Evolutionary conservation across 768 basidiomycete genomes (phyloP).

Genomic region (Pleurotus salmoneostramineus): DNA sequence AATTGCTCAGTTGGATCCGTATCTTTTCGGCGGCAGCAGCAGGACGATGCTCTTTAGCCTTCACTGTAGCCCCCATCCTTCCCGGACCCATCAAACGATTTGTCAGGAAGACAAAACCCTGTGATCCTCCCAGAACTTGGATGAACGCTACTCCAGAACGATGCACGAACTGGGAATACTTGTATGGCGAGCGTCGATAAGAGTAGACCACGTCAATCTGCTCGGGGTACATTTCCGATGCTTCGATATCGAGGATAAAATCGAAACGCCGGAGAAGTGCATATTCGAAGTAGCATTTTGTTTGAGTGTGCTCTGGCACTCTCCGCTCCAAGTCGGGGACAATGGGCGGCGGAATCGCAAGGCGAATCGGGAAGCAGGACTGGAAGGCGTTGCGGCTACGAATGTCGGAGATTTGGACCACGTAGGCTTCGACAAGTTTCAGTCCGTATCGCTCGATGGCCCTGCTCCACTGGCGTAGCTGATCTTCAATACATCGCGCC

Average conservation of each 20-base stretch:
- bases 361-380: slow-evolving; percentile 78
- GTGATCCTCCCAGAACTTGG: slow-evolving; percentile 74
- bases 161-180: slow-evolving; percentile 90
- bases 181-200: slow-evolving; percentile 76
- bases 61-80: slow-evolving; percentile 50
- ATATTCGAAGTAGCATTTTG: slow-evolving; percentile 76
- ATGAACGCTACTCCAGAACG: slow-evolving; percentile 87
- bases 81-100: slow-evolving; percentile 81
- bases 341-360: slow-evolving; percentile 72
- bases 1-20: slow-evolving; percentile 51
- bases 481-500: slow-evolving; percentile 86
- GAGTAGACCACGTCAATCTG: slow-evolving; percentile 85
- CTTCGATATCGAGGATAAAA: slow-evolving; percentile 85
- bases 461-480: slow-evolving; percentile 76
- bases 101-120: slow-evolving; percentile 86
- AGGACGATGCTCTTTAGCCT: slow-evolving; percentile 52
- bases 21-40: slow-evolving; percentile 60
- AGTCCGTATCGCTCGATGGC: slow-evolving; percentile 87
- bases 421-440: slow-evolving; percentile 90
- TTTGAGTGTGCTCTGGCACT: slow-evolving; percentile 63
- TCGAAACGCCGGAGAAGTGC: slow-evolving; percentile 72
- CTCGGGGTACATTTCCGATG: slow-evolving; percentile 70
- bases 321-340: slow-evolving; percentile 64
- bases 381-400: slow-evolving; percentile 86
- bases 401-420: slow-evolving; percentile 87